Evolutionary conservation across 75 land plant species (phyloP).

Genomic region (Gnetum montanum): DNA sequence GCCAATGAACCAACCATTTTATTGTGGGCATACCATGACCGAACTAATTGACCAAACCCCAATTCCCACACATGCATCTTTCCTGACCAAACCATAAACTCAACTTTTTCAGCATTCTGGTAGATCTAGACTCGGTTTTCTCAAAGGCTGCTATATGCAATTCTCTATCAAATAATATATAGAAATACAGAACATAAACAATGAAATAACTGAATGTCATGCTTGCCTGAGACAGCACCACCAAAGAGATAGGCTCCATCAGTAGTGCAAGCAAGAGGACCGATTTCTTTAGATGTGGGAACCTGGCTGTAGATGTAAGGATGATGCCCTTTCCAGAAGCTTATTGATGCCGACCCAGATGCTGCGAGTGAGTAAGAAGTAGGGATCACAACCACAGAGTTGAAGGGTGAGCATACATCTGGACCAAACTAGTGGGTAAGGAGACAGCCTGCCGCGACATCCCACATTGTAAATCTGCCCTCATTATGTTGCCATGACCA

Average conservation of each 20-base stretch:
- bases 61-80: slow-evolving; percentile 18
- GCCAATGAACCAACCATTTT: slow-evolving; percentile 36
- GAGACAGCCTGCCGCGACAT: too few relatives aligned
- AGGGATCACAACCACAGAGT: too few relatives aligned
- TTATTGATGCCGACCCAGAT: too few relatives aligned
- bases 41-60: slow-evolving; percentile 27
- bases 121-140: too few relatives aligned
- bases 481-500: too few relatives aligned
- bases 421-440: too few relatives aligned
- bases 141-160: background rate
- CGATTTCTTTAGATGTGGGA: slow-evolving; percentile 11
- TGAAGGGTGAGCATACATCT: too few relatives aligned
- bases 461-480: too few relatives aligned
- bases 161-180: background rate
- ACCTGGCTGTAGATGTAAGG: slow-evolving; percentile 20
- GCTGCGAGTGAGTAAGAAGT: too few relatives aligned
- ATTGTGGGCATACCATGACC: slow-evolving; percentile 39
- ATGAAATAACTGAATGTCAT: slow-evolving; percentile 5
- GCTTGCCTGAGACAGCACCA: slow-evolving; percentile 50
- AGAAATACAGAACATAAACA: background rate
- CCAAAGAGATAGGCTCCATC: slow-evolving; percentile 50
- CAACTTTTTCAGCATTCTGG: too few relatives aligned
- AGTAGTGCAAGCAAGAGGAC: slow-evolving; percentile 40
- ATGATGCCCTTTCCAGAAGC: too few relatives aligned
- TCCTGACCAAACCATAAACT: too few relatives aligned